Percentiles rank a stretch among this genome's conserved stretches.
These are phyloP conservation scores for Brassica hybrid DNA, from an alignment of 441 rosid species.

Conservation along the genomic window DNA sequence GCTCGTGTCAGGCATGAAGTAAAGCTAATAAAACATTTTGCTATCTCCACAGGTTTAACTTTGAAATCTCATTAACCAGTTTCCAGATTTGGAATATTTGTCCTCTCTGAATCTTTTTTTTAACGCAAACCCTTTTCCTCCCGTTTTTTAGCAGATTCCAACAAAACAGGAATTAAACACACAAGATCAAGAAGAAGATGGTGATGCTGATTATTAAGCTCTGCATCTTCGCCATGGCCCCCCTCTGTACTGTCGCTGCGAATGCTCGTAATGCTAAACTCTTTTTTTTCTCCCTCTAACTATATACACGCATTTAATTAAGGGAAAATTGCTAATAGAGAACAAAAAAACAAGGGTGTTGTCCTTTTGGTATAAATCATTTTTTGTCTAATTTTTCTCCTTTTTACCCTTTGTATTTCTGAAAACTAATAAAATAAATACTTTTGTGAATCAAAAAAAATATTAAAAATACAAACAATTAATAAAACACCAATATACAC, in stretches of 20 bases:
- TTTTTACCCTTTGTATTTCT: too few species aligned
- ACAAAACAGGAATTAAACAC: conserved; percentile 18
- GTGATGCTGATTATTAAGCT: conserved; percentile 13
- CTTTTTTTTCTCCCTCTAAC: neutral
- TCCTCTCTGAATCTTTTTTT: neutral
- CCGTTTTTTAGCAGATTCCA: conserved; percentile 18
- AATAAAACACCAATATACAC: too few species aligned
- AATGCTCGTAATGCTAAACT: conserved; percentile 38
- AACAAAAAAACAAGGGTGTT: too few species aligned
- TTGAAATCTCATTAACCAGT: conserved; percentile 6
- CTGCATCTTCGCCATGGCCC: conserved; percentile 28
- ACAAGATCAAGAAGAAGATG: conserved; percentile 16
- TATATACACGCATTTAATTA: neutral
- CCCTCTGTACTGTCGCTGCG: conserved; percentile 34
- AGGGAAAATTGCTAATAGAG: too few species aligned
- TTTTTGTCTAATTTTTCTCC: too few species aligned
- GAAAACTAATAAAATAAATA: too few species aligned
- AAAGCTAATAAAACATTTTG: conserved; percentile 19
- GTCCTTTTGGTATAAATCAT: too few species aligned
- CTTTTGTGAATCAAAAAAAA: too few species aligned
- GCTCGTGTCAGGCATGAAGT: conserved; percentile 26
- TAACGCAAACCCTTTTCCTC: conserved; percentile 37
- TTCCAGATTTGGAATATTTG: neutral
- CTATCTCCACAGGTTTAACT: conserved; percentile 18
- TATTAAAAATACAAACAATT: too few species aligned